These are phyloP conservation scores for Xanthoconium purpureum DNA, from an alignment of 768 basidiomycete genomes.

Conservation along the genomic window DNA sequence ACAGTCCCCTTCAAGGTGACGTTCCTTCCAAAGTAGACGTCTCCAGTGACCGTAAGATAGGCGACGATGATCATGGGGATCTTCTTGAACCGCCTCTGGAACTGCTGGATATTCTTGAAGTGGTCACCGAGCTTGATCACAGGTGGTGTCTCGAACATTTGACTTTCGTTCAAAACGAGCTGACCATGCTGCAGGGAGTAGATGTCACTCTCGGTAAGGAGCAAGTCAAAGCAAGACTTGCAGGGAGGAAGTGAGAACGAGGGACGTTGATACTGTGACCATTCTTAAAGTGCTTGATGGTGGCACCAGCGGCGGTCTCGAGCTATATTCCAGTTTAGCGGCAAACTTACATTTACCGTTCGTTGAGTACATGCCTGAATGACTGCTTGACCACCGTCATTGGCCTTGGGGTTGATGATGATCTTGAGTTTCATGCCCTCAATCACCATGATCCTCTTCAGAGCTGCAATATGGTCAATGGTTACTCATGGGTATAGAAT, in stretches of 20 bases:
- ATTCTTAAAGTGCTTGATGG: slow-evolving; percentile 68
- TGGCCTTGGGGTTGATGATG: slow-evolving; percentile 71
- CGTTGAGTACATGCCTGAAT: slow-evolving; percentile 46
- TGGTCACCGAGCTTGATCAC: slow-evolving; percentile 77
- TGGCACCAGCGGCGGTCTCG: slow-evolving; percentile 74
- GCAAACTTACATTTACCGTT: neutral
- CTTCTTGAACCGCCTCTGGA: slow-evolving; percentile 74
- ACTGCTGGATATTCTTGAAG: slow-evolving; percentile 71
- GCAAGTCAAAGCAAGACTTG: slow-evolving; percentile 59
- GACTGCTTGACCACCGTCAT: slow-evolving; percentile 67
- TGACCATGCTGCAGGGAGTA: slow-evolving; percentile 70
- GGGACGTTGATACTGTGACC: slow-evolving; percentile 75
- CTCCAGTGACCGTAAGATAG: slow-evolving; percentile 70
- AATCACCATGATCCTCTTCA: slow-evolving; percentile 72
- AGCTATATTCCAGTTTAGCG: slow-evolving; percentile 37
- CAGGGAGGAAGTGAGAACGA: slow-evolving; percentile 67
- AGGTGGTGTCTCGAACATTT: slow-evolving; percentile 62
- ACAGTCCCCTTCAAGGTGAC: slow-evolving; percentile 65
- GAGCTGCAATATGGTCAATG: slow-evolving; percentile 37
- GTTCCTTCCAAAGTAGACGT: slow-evolving; percentile 65
- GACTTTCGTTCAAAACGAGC: slow-evolving; percentile 55
- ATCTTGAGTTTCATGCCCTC: slow-evolving; percentile 74
- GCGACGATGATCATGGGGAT: slow-evolving; percentile 73
- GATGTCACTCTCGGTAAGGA: slow-evolving; percentile 66
- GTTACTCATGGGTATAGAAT: neutral